Conservation (phyloP, 345 rosid species). For the Euclidium syriacum region DNA sequence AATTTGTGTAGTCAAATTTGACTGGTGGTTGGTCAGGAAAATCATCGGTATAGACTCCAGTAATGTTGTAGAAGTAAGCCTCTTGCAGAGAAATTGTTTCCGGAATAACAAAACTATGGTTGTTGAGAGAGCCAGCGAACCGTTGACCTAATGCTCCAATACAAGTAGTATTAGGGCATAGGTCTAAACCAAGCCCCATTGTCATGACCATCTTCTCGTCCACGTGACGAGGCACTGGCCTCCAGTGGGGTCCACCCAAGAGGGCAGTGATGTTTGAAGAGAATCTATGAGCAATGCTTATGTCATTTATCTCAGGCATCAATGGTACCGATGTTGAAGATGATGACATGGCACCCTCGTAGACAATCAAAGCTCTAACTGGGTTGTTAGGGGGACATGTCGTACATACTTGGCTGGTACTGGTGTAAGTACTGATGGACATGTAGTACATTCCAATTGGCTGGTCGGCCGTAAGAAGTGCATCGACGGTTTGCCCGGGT, state of each 20-base stretch:
- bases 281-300: constrained; percentile 57
- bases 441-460: constrained; percentile 53
- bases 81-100: constrained; percentile 42
- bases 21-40: constrained; percentile 58
- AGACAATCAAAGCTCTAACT: constrained; percentile 46
- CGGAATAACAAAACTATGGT: constrained; percentile 44
- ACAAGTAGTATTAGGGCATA: constrained; percentile 51
- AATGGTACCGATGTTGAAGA: constrained; percentile 37
- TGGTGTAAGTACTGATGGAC: constrained; percentile 51
- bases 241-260: constrained; percentile 49
- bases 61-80: constrained; percentile 43
- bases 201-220: constrained; percentile 71
- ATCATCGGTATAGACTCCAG: constrained; percentile 49
- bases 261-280: constrained; percentile 43
- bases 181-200: constrained; percentile 37
- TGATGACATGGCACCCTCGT: constrained; percentile 30
- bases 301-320: constrained; percentile 48
- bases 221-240: constrained; percentile 51
- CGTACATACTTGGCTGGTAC: no score
- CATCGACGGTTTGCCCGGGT: constrained; percentile 71
- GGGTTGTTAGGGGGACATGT: constrained; percentile 29
- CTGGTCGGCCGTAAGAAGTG: constrained; percentile 53
- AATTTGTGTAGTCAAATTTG: constrained; percentile 52
- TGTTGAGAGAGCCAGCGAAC: constrained; percentile 66
- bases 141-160: constrained; percentile 10